Evolutionary conservation across 2,329 filamentous ascomycete species (phyloP).

Genomic region (Dactylonectria macrodidyma): DNA sequence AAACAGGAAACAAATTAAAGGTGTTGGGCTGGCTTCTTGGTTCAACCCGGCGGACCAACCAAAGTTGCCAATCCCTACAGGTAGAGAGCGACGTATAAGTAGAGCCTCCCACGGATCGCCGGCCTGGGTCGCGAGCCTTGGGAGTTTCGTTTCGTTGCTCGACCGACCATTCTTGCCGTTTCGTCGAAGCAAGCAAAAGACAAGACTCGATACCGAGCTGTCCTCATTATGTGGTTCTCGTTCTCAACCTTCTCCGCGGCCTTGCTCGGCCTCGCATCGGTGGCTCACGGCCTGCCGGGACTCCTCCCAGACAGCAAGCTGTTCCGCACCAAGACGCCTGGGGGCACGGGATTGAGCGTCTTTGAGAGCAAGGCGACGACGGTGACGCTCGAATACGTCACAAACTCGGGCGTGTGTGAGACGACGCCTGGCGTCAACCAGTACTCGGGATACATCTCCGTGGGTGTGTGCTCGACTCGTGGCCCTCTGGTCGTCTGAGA

Average conservation of each 20-base stretch:
- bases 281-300: conserved; percentile 37
- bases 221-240: conserved; percentile 39
- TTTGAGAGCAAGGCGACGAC: conserved; percentile 41
- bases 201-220: neutral
- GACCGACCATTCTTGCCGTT: neutral
- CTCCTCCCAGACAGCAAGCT: conserved; percentile 36
- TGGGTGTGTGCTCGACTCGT: conserved; percentile 53
- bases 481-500: neutral
- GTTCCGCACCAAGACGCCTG: conserved; percentile 34
- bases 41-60: neutral
- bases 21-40: neutral
- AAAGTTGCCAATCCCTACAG: neutral
- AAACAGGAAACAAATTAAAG: conserved; percentile 5
- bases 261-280: conserved; percentile 36
- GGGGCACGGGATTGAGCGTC: conserved; percentile 27
- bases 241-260: conserved; percentile 36
- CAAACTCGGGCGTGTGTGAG: conserved; percentile 65
- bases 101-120: neutral
- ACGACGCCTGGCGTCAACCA: conserved; percentile 72
- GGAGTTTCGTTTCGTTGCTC: neutral
- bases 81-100: neutral
- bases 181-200: neutral
- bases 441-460: conserved; percentile 76
- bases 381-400: conserved; percentile 43
- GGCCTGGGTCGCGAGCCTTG: neutral